phyloP scores from a whole-genome alignment of 345 rosid species.

The Hibiscus syriacus region DNA sequence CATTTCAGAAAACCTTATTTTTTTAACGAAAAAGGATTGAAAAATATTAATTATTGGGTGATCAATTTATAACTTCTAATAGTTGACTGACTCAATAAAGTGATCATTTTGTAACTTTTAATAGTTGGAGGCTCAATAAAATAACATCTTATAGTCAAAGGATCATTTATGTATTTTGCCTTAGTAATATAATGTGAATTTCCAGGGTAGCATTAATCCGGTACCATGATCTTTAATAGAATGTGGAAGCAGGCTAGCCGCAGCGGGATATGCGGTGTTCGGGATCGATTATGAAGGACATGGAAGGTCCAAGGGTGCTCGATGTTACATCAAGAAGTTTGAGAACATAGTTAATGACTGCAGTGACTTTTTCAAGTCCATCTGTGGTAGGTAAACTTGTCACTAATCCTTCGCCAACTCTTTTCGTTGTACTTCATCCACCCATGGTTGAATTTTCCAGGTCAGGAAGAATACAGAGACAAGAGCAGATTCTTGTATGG shows the following conservation, averaged over 20 bases:
- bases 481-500: slow-evolving; percentile 88
- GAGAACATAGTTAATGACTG: slow-evolving; percentile 70
- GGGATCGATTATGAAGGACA: slow-evolving; percentile 93
- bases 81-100: no score
- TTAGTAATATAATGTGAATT: no score
- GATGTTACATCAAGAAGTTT: slow-evolving; percentile 96
- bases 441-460: slow-evolving; percentile 22
- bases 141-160: no score
- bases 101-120: no score
- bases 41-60: no score
- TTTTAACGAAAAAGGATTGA: no score
- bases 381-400: slow-evolving; percentile 41
- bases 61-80: no score
- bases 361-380: slow-evolving; percentile 53
- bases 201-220: no score
- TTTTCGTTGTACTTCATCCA: background rate
- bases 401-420: background rate
- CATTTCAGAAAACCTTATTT: no score
- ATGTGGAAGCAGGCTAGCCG: slow-evolving; percentile 72
- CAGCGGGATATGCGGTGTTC: slow-evolving; percentile 68
- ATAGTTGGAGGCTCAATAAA: no score
- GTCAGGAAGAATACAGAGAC: slow-evolving; percentile 56
- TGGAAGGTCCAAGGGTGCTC: slow-evolving; percentile 76
- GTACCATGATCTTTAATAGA: slow-evolving; percentile 48
- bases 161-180: no score